Evolutionary conservation across 768 basidiomycete species (phyloP).

Genomic region (Macrocybe gigantea): DNA sequence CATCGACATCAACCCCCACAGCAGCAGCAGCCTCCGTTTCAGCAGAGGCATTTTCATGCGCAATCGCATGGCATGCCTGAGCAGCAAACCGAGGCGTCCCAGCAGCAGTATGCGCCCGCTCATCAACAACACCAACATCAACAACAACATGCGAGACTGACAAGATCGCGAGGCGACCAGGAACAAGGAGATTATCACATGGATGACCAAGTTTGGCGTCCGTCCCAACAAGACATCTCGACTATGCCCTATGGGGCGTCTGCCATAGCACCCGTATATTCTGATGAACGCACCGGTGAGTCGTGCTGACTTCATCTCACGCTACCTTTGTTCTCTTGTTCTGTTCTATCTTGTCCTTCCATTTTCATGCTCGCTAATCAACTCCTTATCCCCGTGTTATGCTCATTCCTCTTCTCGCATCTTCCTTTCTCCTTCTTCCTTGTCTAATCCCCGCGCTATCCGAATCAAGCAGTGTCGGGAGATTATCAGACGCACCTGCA

Average conservation of each 20-base stretch:
- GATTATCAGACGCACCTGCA: conserved; percentile 29
- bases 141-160: background rate
- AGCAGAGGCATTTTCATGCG: too few relatives aligned
- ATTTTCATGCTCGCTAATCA: background rate
- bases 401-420: too few relatives aligned
- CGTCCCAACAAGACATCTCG: conserved; percentile 14
- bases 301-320: conserved; percentile 6
- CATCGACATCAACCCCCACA: too few relatives aligned
- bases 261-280: conserved; percentile 41
- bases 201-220: too few relatives aligned
- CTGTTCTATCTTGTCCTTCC: conserved; percentile 7
- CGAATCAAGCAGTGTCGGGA: conserved; percentile 29
- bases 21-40: too few relatives aligned
- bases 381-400: too few relatives aligned
- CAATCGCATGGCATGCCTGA: too few relatives aligned
- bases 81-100: background rate
- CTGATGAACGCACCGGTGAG: conserved; percentile 55
- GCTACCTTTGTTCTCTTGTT: background rate
- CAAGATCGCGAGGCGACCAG: too few relatives aligned
- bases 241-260: conserved; percentile 36
- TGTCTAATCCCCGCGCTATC: too few relatives aligned
- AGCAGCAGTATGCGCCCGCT: background rate
- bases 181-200: too few relatives aligned
- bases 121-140: conserved; percentile 10
- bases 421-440: too few relatives aligned